Conservation (phyloP, 306 rosid species). For the Prinsepia uniflora region DNA sequence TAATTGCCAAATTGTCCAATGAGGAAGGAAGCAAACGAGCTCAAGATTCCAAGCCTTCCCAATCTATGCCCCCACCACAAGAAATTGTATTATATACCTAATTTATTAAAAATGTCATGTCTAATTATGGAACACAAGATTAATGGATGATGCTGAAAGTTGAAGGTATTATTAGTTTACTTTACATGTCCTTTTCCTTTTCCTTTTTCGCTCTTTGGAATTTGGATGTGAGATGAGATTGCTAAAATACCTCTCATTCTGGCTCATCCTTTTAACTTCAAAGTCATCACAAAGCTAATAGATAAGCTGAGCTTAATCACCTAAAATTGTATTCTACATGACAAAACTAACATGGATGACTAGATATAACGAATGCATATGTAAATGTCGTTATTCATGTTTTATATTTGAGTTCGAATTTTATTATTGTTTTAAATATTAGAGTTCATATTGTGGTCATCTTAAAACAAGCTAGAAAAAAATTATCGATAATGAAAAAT, state of each 20-base stretch:
- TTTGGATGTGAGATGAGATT: neutral
- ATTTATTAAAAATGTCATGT: neutral
- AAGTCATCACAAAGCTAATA: neutral
- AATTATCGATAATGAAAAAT: too few species aligned
- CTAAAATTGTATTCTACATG: neutral
- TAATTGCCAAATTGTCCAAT: neutral
- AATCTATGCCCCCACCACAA: constrained; percentile 5
- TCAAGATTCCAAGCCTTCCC: constrained; percentile 19
- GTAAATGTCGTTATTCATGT: too few species aligned
- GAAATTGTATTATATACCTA: neutral
- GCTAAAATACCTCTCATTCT: neutral
- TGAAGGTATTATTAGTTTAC: constrained; percentile 7
- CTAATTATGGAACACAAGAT: neutral
- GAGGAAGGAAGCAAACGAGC: constrained; percentile 11
- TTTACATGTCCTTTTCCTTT: constrained; percentile 8
- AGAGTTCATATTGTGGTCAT: too few species aligned
- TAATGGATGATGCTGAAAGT: neutral
- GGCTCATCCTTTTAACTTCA: constrained; percentile 1
- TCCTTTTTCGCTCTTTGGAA: neutral
- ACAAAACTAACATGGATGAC: neutral
- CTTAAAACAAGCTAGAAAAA: too few species aligned
- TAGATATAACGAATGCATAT: neutral
- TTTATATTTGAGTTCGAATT: too few species aligned
- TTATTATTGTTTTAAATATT: too few species aligned
- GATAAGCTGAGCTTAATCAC: neutral